Conservation (phyloP, 768 basidiomycete genomes). For the Suillus subaureus region DNA sequence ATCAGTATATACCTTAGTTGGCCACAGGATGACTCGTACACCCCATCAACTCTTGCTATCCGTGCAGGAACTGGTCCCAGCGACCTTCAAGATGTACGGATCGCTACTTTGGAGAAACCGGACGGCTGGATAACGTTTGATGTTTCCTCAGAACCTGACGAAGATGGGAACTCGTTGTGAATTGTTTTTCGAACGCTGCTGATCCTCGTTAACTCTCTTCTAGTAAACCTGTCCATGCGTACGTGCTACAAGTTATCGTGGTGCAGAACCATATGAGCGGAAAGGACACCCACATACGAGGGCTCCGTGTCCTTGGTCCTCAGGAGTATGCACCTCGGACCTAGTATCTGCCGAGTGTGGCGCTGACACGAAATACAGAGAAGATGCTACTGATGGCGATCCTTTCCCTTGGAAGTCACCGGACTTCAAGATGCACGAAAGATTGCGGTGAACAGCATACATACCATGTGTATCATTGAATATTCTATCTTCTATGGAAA, state of each 20-base stretch:
- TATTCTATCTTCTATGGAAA: not conserved
- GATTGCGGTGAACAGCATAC: conserved; percentile 53
- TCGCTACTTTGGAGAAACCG: conserved; percentile 86
- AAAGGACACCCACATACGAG: conserved; percentile 97
- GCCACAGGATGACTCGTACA: conserved; percentile 92
- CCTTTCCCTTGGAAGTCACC: conserved; percentile 69
- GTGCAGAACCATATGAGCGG: conserved; percentile 97
- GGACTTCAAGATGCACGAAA: conserved; percentile 77
- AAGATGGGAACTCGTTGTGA: conserved; percentile 80
- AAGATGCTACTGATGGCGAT: conserved; percentile 59
- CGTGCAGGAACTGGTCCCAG: conserved; percentile 90
- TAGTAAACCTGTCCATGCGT: conserved; percentile 87
- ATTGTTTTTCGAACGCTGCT: conserved; percentile 27
- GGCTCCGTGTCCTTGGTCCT: conserved; percentile 85
- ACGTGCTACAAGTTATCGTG: conserved; percentile 88
- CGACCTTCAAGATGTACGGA: conserved; percentile 90
- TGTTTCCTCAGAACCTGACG: conserved; percentile 75
- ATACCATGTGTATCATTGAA: not conserved
- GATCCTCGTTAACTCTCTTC: not conserved
- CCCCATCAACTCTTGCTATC: conserved; percentile 87
- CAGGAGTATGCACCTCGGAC: conserved; percentile 57
- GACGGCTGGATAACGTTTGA: conserved; percentile 94
- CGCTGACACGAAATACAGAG: conserved; percentile 32
- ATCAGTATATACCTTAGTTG: conserved; percentile 82
- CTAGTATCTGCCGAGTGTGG: conserved; percentile 1